Percentiles rank a stretch among this genome's conserved stretches.
Evolutionary conservation across 139 green algal genomes (phyloP).

Genomic region (Asterochloris sp.): DNA sequence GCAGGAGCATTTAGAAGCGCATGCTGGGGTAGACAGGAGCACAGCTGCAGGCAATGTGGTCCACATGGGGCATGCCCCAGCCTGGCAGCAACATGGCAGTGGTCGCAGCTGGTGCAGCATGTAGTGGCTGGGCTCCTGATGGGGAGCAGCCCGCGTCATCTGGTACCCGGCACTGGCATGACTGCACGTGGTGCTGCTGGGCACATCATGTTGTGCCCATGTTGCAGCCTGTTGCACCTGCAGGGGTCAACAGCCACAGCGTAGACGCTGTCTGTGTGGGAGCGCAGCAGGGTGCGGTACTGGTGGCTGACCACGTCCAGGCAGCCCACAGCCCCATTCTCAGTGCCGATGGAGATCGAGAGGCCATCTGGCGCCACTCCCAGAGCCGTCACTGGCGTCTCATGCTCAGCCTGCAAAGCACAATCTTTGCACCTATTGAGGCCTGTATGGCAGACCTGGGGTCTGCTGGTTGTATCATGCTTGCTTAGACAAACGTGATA

Average conservation of each 20-base stretch:
- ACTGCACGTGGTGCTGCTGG: background rate
- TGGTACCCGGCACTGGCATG: background rate
- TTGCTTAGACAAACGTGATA: too few relatives aligned
- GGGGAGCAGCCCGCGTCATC: too few relatives aligned
- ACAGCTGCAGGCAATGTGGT: too few relatives aligned
- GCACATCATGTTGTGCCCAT: background rate
- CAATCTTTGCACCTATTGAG: background rate
- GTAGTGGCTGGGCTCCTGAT: background rate
- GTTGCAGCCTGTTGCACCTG: conserved; percentile 27
- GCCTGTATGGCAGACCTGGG: too few relatives aligned
- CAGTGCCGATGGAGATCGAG: conserved; percentile 55
- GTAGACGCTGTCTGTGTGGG: conserved; percentile 59
- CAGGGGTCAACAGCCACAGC: conserved; percentile 47
- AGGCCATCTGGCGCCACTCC: conserved; percentile 60
- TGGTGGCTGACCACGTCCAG: conserved; percentile 64
- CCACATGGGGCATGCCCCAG: background rate
- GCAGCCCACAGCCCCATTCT: conserved; percentile 61
- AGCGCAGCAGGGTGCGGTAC: conserved; percentile 68
- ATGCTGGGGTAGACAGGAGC: too few relatives aligned
- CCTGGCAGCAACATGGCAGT: background rate
- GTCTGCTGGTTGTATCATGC: too few relatives aligned
- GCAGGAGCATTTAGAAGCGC: background rate
- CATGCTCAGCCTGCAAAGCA: conserved; percentile 62
- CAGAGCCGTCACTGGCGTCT: conserved; percentile 60
- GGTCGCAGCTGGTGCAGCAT: background rate